Conservation (phyloP, 2,329 filamentous ascomycete species). For the Fusarium drepaniforme region DNA sequence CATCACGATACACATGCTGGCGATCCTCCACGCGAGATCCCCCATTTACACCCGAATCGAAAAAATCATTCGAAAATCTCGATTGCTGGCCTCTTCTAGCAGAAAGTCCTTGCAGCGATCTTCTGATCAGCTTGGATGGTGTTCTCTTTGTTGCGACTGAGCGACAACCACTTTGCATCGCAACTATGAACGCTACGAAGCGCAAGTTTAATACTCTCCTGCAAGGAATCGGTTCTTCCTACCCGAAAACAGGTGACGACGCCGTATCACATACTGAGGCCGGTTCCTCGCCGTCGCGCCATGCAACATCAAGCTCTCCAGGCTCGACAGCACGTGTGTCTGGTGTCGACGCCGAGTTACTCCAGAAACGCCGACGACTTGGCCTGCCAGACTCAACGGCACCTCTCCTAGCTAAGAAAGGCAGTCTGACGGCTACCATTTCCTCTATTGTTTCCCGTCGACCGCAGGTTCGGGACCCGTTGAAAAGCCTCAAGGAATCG, state of each 20-base stretch:
- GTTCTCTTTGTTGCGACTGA: not conserved
- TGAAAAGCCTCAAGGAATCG: conserved; percentile 40
- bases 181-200: conserved; percentile 80
- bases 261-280: conserved; percentile 1
- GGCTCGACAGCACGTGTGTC: conserved; percentile 24
- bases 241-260: conserved; percentile 28
- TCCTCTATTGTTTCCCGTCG: conserved; percentile 41
- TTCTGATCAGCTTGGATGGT: not conserved
- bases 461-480: conserved; percentile 35
- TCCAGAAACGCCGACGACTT: conserved; percentile 67
- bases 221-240: conserved; percentile 69
- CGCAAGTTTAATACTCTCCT: conserved; percentile 84
- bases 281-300: conserved; percentile 23
- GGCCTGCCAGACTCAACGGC: conserved; percentile 57
- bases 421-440: conserved; percentile 38
- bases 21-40: not conserved
- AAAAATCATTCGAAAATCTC: not conserved
- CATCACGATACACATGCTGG: not conserved
- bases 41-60: not conserved
- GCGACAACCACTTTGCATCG: not conserved
- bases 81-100: not conserved
- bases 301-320: conserved; percentile 24
- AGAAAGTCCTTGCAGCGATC: not conserved
- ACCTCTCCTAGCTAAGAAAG: conserved; percentile 42
- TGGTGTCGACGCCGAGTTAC: conserved; percentile 53